These are phyloP conservation scores for Chlamydomonas sphaeroides DNA, from an alignment of 139 green algal genomes.

Conservation along the genomic window DNA sequence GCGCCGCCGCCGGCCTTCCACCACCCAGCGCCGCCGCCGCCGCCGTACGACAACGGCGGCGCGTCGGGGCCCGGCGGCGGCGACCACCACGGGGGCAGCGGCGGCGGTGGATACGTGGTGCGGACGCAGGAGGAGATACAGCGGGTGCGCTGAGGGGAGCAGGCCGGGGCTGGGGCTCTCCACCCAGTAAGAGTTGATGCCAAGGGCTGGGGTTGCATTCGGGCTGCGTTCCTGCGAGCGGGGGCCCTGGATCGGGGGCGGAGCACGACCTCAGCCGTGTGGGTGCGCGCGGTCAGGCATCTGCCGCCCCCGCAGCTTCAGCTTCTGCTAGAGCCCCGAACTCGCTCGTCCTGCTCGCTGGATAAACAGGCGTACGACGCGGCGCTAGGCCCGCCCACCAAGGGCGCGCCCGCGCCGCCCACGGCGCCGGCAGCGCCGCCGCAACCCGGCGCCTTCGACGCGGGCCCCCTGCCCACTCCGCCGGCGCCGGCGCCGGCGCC, in stretches of 20 bases:
- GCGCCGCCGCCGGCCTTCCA: too few species aligned
- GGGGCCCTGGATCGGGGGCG: too few species aligned
- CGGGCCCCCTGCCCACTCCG: neutral
- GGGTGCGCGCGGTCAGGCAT: too few species aligned
- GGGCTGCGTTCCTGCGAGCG: too few species aligned
- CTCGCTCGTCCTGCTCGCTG: too few species aligned
- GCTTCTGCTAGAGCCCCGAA: too few species aligned
- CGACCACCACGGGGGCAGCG: neutral
- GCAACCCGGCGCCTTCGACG: neutral
- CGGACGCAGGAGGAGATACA: conserved; percentile 27
- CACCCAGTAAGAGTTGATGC: too few species aligned
- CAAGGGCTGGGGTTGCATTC: too few species aligned
- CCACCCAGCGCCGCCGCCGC: neutral
- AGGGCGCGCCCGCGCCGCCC: conserved; percentile 18
- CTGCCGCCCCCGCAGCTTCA: too few species aligned
- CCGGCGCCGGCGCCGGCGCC: neutral
- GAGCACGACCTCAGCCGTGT: too few species aligned
- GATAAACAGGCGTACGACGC: conserved; percentile 72
- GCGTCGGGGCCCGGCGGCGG: neutral
- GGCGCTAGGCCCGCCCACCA: conserved; percentile 63
- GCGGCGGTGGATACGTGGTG: neutral
- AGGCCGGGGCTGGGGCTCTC: too few species aligned
- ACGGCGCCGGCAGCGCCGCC: conserved; percentile 29
- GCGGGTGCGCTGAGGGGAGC: too few species aligned
- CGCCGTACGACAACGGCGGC: neutral